phyloP scores from a whole-genome alignment of 2,329 filamentous ascomycete species.

The Trichophyton schoenleinii region DNA sequence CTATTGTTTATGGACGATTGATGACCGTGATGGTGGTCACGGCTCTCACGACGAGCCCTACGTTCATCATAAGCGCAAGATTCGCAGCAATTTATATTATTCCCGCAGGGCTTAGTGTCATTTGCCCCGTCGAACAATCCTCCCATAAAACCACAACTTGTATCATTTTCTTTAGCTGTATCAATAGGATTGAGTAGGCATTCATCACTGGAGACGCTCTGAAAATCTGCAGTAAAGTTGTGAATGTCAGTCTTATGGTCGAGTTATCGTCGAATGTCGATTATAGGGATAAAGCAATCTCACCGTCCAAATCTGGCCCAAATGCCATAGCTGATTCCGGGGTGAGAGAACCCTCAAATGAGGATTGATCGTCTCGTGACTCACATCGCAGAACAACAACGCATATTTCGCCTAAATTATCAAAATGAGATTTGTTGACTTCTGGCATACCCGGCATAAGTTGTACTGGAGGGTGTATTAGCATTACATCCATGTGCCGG shows the following conservation, averaged over 20 bases:
- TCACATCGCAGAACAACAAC: slow-evolving; percentile 21
- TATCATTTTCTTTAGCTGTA: background rate
- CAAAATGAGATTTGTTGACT: slow-evolving; percentile 8
- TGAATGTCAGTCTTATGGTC: background rate
- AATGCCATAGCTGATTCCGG: slow-evolving; percentile 16
- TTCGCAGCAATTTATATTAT: slow-evolving; percentile 2
- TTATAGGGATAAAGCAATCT: background rate
- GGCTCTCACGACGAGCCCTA: background rate
- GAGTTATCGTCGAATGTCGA: too few species aligned
- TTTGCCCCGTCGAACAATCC: slow-evolving; percentile 11
- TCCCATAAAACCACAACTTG: slow-evolving; percentile 4
- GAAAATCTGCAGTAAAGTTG: background rate
- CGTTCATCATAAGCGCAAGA: background rate
- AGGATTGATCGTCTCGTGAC: background rate
- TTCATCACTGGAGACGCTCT: slow-evolving; percentile 4
- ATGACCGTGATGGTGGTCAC: background rate
- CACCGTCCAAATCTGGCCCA: slow-evolving; percentile 16
- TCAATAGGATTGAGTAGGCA: background rate
- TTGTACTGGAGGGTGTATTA: background rate
- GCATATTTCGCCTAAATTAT: slow-evolving; percentile 20
- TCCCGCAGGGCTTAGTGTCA: background rate
- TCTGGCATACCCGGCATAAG: slow-evolving; percentile 8
- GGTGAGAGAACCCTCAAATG: slow-evolving; percentile 10
- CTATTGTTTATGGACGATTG: background rate
- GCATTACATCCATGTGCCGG: background rate